Evolutionary conservation across 176 grass and related monocot species (phyloP), one percentile per base, ranked within the genome.

Genomic region (Lolium rigidum): DNA sequence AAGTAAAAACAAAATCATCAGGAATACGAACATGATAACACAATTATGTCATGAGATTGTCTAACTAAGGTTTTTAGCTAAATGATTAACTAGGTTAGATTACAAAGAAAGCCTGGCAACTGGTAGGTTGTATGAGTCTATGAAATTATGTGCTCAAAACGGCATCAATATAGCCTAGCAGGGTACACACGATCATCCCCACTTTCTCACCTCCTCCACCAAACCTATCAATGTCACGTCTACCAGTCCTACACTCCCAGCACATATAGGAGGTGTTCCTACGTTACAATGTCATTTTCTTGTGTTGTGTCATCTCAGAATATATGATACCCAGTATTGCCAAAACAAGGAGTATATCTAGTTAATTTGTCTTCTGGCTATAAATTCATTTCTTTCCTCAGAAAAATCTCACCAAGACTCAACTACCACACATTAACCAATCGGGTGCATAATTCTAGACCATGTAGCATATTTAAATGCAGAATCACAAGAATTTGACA

Each of bases 111-210:
- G 17, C 57, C 3, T 64, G 2, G 20, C 57, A 76, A 39, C 39
- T 9, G 22, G 70, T 58, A 71, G 59, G 79, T 63, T 55, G 78
- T 17, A 61, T 14, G 50, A 17, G 16, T 3, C 67, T 63, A 9
- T 73, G 51, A 41, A 43, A 84, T 60, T 80, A 9, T 69, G 16
- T 38, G 15, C 48, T 20, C 10, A 67, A 55, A 67, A 59, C 64
- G 41, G 52, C 46, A 89, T 58, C 39, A 37, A 3, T 52, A 22
- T 47, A 88, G 44, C 82, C 76, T 70, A 66, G 58, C 7, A 74
- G 13, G 76, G 49, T 65, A 70, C 48, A 89, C 51, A 81, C 21
- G 50, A 74, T 59, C 38, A 76, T 59, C 77, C 46, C 58, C 72
- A 58, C 52, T 85, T 81, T 66, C 70, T 82, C 17, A 57, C 59